Evolutionary conservation across 2,329 filamentous ascomycete genomes (phyloP).

Genomic region (Tolypocladium cylindrosporum): DNA sequence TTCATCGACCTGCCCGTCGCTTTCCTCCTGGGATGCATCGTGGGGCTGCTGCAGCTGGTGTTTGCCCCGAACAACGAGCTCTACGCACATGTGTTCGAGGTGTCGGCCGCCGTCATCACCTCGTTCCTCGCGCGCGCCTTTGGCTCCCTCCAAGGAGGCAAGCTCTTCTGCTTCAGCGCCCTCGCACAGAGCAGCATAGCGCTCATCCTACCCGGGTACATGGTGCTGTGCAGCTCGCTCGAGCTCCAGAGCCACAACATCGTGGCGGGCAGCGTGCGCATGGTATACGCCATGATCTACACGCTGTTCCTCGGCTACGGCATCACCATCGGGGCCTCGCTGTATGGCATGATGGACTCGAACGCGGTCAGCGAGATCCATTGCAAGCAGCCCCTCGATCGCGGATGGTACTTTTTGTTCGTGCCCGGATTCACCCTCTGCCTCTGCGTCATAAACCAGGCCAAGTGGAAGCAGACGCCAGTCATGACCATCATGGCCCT

Average conservation of each 20-base stretch:
- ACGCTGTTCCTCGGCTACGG: constrained; percentile 66
- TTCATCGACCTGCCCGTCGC: constrained; percentile 69
- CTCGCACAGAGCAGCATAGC: constrained; percentile 66
- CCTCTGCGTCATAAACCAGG: constrained; percentile 70
- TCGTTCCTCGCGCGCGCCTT: constrained; percentile 61
- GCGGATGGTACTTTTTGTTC: constrained; percentile 54
- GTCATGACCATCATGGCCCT: constrained; percentile 67
- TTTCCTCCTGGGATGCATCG: constrained; percentile 64
- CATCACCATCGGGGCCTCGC: constrained; percentile 57
- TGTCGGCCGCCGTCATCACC: constrained; percentile 50
- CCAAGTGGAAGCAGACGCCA: constrained; percentile 68
- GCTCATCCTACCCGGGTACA: constrained; percentile 58
- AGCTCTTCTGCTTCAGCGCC: constrained; percentile 61
- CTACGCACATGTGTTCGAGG: constrained; percentile 45
- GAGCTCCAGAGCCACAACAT: constrained; percentile 63
- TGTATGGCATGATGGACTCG: constrained; percentile 54
- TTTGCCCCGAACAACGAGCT: constrained; percentile 65
- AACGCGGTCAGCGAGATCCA: constrained; percentile 36
- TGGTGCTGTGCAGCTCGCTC: constrained; percentile 37
- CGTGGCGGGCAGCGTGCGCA: constrained; percentile 61
- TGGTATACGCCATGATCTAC: constrained; percentile 69
- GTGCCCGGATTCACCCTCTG: constrained; percentile 67
- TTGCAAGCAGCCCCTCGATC: constrained; percentile 33
- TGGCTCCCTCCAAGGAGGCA: constrained; percentile 50
- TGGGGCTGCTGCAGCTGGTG: constrained; percentile 66